Conservation (phyloP, 73 alveolate species). For the Uronychia setigera region DNA sequence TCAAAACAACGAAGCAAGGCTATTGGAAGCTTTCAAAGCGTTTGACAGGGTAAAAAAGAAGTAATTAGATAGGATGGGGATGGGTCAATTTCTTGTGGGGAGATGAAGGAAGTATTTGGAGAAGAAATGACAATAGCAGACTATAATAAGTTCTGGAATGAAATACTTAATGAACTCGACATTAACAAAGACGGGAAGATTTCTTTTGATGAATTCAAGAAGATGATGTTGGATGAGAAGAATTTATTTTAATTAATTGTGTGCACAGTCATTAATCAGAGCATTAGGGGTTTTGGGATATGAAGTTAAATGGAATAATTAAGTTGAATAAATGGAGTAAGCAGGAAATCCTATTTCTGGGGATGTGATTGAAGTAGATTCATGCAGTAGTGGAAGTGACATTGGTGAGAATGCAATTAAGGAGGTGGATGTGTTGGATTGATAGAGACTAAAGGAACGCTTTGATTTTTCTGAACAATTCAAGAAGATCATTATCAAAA, state of each 20-base stretch:
- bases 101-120: not conserved
- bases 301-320: no score
- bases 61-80: no score
- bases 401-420: not conserved
- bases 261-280: no score
- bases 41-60: no score
- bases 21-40: not conserved
- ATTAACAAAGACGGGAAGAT: not conserved
- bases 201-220: not conserved
- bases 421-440: not conserved
- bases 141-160: not conserved
- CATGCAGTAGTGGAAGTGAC: not conserved
- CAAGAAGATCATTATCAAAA: not conserved
- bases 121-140: no score
- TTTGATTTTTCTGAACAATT: not conserved
- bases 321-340: no score
- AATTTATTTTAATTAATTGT: no score
- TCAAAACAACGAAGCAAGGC: not conserved
- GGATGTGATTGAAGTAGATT: not conserved
- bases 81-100: not conserved
- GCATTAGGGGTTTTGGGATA: no score
- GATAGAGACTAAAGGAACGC: not conserved
- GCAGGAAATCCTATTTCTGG: no score
- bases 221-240: slow-evolving; percentile 7
- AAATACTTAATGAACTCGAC: not conserved